Base-by-base conservation (phyloP, 2,329 filamentous ascomycete species). In the Westerdykella sp. region DNA sequence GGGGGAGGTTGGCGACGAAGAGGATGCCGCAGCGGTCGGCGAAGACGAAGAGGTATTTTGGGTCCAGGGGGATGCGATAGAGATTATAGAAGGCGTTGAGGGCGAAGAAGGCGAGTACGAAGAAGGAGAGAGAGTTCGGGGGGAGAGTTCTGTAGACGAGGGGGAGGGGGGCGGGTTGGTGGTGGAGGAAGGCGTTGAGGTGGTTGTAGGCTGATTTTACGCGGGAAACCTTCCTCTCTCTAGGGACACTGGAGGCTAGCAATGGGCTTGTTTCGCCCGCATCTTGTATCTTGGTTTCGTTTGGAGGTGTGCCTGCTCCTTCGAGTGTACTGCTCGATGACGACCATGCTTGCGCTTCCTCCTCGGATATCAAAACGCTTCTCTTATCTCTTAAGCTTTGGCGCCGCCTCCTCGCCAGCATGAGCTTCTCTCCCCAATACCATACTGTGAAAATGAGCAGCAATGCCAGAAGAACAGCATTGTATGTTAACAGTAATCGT, bases 51-150 rank as follows among this genome's bases (percentile, higher is more conserved):
- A 78, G 67, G 54, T 73, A 73, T 37, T 68, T 60, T n/a, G 70
- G 50, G 11, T 67, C 65, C 14, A 78, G 57, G 0, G 74, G 71
- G 25, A 77, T 70, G 43, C 62, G 63, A 60, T 75, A 81, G 45
- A 81, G 56, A 25, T 76, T 72, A 57, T 78, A 80, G 58, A 81
- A 81, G 22, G 77, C 32, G 48, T 80, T 83, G 9, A 83, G 57
- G 6, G 56, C 69, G 5, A 81, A 37, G 59, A 79, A 78, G 7
- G 65, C 54, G 4, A 75, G 45, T 30, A 83, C 67, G 39, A 76
- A 63, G 5, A 83, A 48, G 0, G 76, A 75, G 0, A 74, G 75
- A 5, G 69, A 72, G 51, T 83, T 83, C 6, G 76, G 72, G 0
- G 81, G 80, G 2, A 82, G 67, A 1, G 66, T 63, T 42, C 77